Evolutionary conservation across 371 early-diverging fungal species (phyloP), one percentile per base, ranked within the genome.

Genomic region (Mucor saturninus): DNA sequence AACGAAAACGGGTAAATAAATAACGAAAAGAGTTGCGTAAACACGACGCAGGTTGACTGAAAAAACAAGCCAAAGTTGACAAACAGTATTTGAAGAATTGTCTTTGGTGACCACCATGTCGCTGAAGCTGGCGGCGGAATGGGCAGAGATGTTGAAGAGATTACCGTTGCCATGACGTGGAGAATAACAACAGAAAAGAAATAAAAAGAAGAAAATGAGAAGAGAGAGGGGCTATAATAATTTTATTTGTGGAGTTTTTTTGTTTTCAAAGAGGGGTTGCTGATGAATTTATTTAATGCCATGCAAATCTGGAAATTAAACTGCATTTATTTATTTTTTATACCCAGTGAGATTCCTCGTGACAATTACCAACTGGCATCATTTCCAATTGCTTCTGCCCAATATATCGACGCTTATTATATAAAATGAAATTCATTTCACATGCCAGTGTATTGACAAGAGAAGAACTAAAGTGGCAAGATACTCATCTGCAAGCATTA

Each of bases 1-100:
- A 68, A 56, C 2, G 79, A 71, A 26, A 78, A 63, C 5, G 77
- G 79, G 57, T 68, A 70, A 13, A 80, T 53, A n/a, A 72, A 54
- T 21, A 77, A 50, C 9, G 71, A 64, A 5, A 76, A 61, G 28
- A 78, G 61, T 55, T 78, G 77, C 2, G 68, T 68, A 11, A 71
- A 43, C 10, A 71, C 68, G 11, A 66, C 61, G n/a, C 66, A 67
- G 2, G 67, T 66, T 9, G 78, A 71, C 43, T 80, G 81, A 21
- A 76, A 58, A 30, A 72, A 68, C n/a, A 79, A 48, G 2, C 68
- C 67, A 51, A 64, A 67, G 42, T 65, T 71, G 5, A 74, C 64
- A 11, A 74, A 42, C 9, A 79, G 5, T 7, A 64, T 59, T 9
- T 67, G 61, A 2, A 67, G 29, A 11, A 73, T 53, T 4, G 71